Evolutionary conservation across 371 early-diverging fungal genomes (phyloP), one percentile per base, ranked within the genome.

Genomic region (Apophysomyces trapeziformis): DNA sequence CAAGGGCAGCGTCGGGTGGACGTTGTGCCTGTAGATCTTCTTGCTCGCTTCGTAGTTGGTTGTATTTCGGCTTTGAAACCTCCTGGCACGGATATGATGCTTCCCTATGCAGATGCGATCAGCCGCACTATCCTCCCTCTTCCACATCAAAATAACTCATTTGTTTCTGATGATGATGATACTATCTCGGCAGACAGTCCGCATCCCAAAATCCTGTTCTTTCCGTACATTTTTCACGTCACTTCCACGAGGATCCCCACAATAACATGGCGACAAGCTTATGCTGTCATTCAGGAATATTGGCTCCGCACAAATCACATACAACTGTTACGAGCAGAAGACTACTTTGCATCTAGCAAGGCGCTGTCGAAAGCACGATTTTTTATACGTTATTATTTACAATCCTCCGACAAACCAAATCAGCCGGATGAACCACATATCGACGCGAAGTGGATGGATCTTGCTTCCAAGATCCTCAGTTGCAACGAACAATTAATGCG

Each of bases 11-110:
- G 58, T 8, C 39, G 38, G 2, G 69, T 74, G 1, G 75, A 77
- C 57, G 50, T 84, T 11, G 67, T 78, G 21, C 84, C 84, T 0
- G 78, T 84, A 6, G 84, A 84, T 44, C 67, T 73, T 62, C 60
- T 73, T 21, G 63, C 70, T 4, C 63, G 63, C 26, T 32, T 61
- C 26, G 64, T 73, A n/a, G 38, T 76, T 32, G 66, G 56, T n/a
- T 43, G 68, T 12, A 38, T 72, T n/a, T 68, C 73, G 5, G 37
- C 35, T 4, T 56, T 76, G 26, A 39, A 57, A 9, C 61, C 63
- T 2, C 66, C 71, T 35, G 71, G 71, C 5, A 18, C 61, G 7
- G 38, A 67, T 7, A 71, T 71, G 41, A n/a, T 66, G 14, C 41
- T 71, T 38, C 74, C 74, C 13, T 47, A 61, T 8, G 71, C 66